Evolutionary conservation across 768 basidiomycete species (phyloP).

Genomic region (Collybia sordida): DNA sequence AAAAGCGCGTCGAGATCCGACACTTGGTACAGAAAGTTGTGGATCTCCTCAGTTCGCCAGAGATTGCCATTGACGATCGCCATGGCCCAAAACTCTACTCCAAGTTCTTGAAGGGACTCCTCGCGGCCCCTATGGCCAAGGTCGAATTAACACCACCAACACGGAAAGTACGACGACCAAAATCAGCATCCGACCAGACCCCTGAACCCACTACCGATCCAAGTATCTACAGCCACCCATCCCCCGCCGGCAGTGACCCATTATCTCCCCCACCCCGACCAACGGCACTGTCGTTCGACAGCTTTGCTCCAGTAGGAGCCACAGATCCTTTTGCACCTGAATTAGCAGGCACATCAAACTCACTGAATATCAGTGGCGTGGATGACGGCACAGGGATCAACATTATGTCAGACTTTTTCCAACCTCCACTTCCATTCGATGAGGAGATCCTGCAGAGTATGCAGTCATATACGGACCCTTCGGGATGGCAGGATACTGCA

Average conservation of each 20-base stretch:
- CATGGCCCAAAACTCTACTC: slow-evolving; percentile 83
- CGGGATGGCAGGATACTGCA: slow-evolving; percentile 53
- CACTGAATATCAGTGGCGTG: slow-evolving; percentile 15
- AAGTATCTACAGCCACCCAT: slow-evolving; percentile 28
- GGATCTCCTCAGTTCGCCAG: slow-evolving; percentile 64
- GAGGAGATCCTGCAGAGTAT: slow-evolving; percentile 60
- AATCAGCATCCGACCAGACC: slow-evolving; percentile 10
- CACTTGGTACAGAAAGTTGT: slow-evolving; percentile 63
- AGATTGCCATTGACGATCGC: slow-evolving; percentile 76
- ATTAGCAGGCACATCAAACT: slow-evolving; percentile 10
- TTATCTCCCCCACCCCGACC: slow-evolving; percentile 47
- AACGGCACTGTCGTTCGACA: slow-evolving; percentile 45
- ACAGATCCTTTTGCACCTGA: slow-evolving; percentile 40
- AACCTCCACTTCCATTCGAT: slow-evolving; percentile 57
- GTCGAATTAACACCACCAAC: slow-evolving; percentile 21
- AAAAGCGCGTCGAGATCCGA: slow-evolving; percentile 63
- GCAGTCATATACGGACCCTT: slow-evolving; percentile 54
- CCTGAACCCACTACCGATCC: slow-evolving; percentile 19
- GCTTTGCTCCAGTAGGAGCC: slow-evolving; percentile 41
- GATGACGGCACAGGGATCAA: slow-evolving; percentile 17
- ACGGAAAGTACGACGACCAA: slow-evolving; percentile 12
- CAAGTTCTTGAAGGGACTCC: slow-evolving; percentile 71
- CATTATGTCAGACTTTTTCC: slow-evolving; percentile 44
- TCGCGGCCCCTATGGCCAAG: slow-evolving; percentile 56
- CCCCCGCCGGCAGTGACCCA: slow-evolving; percentile 40